These are phyloP conservation scores for Ambrosiella xylebori DNA, from an alignment of 2,329 filamentous ascomycete species.

Conservation along the genomic window DNA sequence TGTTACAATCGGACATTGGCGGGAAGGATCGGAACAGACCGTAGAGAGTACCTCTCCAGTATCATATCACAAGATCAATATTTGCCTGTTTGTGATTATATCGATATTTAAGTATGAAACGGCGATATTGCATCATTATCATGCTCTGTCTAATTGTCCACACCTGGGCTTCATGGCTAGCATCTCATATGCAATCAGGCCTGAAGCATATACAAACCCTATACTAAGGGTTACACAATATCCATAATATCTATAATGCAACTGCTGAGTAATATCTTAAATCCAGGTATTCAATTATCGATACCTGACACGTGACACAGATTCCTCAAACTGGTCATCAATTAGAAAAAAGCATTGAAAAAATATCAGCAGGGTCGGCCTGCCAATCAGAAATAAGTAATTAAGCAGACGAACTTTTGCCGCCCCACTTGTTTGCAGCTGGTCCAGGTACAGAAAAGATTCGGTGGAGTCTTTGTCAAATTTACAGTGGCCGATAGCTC, in stretches of 20 bases:
- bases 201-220: no score
- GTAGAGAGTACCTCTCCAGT: no score
- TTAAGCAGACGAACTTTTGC: constrained; percentile 8
- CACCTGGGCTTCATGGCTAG: no score
- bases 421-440: constrained; percentile 1
- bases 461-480: neutral
- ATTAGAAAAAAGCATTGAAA: neutral
- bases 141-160: no score
- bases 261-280: neutral
- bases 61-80: no score
- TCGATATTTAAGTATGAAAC: no score
- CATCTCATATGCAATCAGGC: no score
- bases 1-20: neutral
- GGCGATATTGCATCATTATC: no score
- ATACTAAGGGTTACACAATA: neutral
- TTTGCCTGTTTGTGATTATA: no score
- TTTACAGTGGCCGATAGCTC: constrained; percentile 11
- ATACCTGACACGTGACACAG: neutral
- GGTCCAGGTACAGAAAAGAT: neutral
- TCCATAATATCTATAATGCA: neutral
- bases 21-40: no score
- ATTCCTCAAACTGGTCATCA: neutral
- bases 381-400: constrained; percentile 11
- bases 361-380: neutral
- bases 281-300: neutral